Evolutionary conservation across 345 rosid genomes (phyloP), one percentile per base, ranked within the genome.

Genomic region (Populus pruinosa): DNA sequence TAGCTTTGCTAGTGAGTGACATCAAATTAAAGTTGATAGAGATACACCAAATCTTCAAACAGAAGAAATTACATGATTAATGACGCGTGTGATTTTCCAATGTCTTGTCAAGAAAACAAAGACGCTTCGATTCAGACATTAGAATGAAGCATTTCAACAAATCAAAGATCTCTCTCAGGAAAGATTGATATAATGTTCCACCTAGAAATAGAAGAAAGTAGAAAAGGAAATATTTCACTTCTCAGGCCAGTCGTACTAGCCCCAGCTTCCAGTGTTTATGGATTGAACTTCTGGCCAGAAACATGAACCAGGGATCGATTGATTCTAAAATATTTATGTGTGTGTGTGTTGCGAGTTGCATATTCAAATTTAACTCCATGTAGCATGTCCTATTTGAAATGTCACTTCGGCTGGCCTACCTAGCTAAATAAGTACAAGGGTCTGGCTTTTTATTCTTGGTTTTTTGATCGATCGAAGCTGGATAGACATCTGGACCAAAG

Each of bases 371-470:
- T 49, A 70, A 43, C 55, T 5, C 14, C 29, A 21, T 68, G n/a
- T 29, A 33, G 65, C 20, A 33, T 21, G 10, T 53, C 47, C 18
- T 33, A 5, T 29, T 16, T 20, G 25, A 71, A 33, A 71, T 71
- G 75, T 50, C 25, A 21, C n/a, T 9, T 2, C 62, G 61, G 73
- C 8, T 56, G 74, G 47, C 83, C 80, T 72, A 76, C 77, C 77
- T 8, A 5, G 71, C 61, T 69, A 23, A 72, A 71, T 25, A 72
- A 76, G 67, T 61, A 59, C 77, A 67, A 49, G 31, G 27, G 66
- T 20, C 39, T 31, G 25, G 7, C 39, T 29, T 71, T 71, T 27
- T 71, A 33, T 43, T 14, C 59, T 8, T 71, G 2, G 5, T 71
- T 6, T 33, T 33, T 33, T 33, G 21, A 21, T 31, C 16, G 74